These are phyloP conservation scores for Solanum ossicruentum DNA, from an alignment of 257 asterid genomes.

Conservation along the genomic window DNA sequence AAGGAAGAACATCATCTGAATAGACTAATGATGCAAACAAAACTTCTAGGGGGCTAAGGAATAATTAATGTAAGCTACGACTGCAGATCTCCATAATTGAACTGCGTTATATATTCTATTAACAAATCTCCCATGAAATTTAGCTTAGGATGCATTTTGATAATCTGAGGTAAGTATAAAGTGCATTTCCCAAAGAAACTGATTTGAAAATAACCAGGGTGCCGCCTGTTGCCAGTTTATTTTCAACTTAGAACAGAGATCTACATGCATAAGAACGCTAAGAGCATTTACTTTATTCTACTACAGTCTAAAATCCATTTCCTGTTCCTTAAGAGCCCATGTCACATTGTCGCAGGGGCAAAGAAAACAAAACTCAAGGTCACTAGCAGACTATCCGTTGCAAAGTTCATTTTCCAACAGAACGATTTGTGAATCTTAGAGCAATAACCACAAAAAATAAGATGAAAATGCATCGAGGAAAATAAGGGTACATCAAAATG, in stretches of 20 bases:
- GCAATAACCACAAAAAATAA: not conserved
- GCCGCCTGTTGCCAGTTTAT: not conserved
- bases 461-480: not conserved
- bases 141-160: not conserved
- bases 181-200: not conserved
- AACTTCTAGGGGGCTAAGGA: not conserved
- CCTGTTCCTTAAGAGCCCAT: not conserved
- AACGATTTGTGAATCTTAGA: not conserved
- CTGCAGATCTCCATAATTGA: not conserved
- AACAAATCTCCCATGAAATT: not conserved
- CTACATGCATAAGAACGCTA: not conserved
- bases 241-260: not conserved
- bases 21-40: not conserved
- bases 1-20: not conserved
- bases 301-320: not conserved
- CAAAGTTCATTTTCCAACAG: not conserved
- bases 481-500: not conserved
- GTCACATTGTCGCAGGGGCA: not conserved
- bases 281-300: not conserved
- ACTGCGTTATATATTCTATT: not conserved
- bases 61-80: not conserved
- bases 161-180: not conserved
- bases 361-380: not conserved
- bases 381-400: not conserved
- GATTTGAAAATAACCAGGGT: not conserved